Conservation (phyloP, 345 rosid species). For the Dipteronia sinensis region DNA sequence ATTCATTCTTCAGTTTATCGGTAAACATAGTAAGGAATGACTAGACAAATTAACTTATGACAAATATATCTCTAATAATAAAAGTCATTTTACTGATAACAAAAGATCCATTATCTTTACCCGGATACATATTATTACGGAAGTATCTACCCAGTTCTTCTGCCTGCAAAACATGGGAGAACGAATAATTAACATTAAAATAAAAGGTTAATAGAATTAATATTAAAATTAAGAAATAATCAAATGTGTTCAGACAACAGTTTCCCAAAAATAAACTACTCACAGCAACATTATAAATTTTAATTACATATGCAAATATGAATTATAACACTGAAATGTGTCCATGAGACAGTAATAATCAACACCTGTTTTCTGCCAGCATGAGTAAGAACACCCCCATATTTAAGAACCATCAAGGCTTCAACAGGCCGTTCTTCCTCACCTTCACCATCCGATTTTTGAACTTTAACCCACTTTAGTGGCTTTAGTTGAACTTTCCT, state of each 20-base stretch:
- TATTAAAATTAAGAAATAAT: not conserved
- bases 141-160: slow-evolving; percentile 99
- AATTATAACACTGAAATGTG: slow-evolving; percentile 1
- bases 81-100: not conserved
- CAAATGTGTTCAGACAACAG: not conserved
- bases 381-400: slow-evolving; percentile 99
- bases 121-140: slow-evolving; percentile 99
- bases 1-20: not conserved
- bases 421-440: slow-evolving; percentile 97
- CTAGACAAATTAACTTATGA: not conserved
- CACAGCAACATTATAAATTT: not conserved
- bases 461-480: slow-evolving; percentile 81
- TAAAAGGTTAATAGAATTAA: not conserved
- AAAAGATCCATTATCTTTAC: slow-evolving; percentile 38
- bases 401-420: slow-evolving; percentile 97
- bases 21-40: not conserved
- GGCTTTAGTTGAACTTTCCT: slow-evolving; percentile 99
- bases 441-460: slow-evolving; percentile 80
- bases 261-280: slow-evolving; percentile 8
- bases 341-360: slow-evolving; percentile 6
- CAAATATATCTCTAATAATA: not conserved
- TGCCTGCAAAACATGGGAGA: slow-evolving; percentile 57
- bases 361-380: slow-evolving; percentile 98
- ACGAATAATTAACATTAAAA: slow-evolving; percentile 10
- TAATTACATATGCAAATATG: not conserved